These are phyloP conservation scores for Teratosphaeria viscida DNA, from an alignment of 2,329 filamentous ascomycete genomes.

Conservation along the genomic window DNA sequence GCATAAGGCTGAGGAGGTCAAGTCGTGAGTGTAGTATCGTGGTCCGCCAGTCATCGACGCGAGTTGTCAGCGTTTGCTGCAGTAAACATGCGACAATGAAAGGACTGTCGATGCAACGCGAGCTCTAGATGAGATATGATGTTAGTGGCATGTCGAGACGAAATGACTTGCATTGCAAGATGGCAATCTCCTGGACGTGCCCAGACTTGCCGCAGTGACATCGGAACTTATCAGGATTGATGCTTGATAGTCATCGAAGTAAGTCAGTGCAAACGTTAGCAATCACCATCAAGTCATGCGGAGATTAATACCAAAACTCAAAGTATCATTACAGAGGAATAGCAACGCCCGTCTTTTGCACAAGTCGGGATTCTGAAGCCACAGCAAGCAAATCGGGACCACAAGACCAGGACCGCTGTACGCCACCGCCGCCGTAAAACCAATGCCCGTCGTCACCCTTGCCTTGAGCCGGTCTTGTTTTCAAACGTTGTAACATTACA, in stretches of 20 bases:
- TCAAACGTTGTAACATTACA: background rate
- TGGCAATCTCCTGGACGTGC: too few relatives aligned
- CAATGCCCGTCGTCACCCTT: background rate
- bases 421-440: background rate
- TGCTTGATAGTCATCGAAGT: too few relatives aligned
- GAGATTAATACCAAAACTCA: background rate
- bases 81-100: background rate
- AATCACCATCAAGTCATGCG: too few relatives aligned
- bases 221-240: too few relatives aligned
- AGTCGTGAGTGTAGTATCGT: conserved; percentile 1
- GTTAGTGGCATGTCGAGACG: background rate
- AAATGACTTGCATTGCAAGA: too few relatives aligned
- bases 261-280: too few relatives aligned
- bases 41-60: background rate
- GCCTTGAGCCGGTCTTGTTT: background rate
- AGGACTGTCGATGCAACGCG: background rate
- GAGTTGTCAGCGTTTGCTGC: background rate
- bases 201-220: too few relatives aligned
- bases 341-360: background rate
- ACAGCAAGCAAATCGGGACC: background rate
- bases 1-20: conserved; percentile 17
- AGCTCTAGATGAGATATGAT: background rate
- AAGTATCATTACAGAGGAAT: background rate
- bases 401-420: background rate
- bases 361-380: background rate